Base-by-base conservation (phyloP, 2,329 filamentous ascomycete genomes). In the Corynespora cassiicola region DNA sequence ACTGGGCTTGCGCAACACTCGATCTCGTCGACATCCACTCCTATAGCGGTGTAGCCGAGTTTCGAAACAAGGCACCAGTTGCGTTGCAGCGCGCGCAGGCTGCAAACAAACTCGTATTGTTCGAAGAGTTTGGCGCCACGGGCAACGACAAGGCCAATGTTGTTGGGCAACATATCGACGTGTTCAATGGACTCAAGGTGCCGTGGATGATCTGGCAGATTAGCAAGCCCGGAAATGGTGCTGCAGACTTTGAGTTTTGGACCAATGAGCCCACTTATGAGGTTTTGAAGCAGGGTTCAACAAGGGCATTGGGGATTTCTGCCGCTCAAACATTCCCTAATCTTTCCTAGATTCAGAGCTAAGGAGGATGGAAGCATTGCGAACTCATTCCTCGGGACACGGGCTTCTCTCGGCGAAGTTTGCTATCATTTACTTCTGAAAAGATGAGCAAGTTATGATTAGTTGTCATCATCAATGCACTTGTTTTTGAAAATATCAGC, bases 241-340 rank as follows among this genome's bases (percentile, higher is more conserved):
- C 34, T 10, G 35, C 35, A 15, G 39, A 42, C 25, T 42, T 32
- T 33, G 39, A 42, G 29, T 42, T 42, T 18, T 42, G 39, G 39
- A 42, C 39, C 2, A 27, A 42, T 18, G 39, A 42, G 3, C 16
- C 14, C 1, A 39, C 35, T 1, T 42, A 20, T 21, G 39, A 18
- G 7, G 35, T 33, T 2, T 17, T 42, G 17, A 42, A 42, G 29
- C 18, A n/a, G 23, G 22, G n/a, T n/a, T n/a, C n/a, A n/a, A n/a
- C n/a, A n/a, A n/a, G n/a, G n/a, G n/a, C n/a, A n/a, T n/a, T n/a
- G n/a, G n/a, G n/a, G n/a, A n/a, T n/a, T n/a, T n/a, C n/a, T n/a
- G n/a, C n/a, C n/a, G n/a, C n/a, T n/a, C n/a, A n/a, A n/a, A n/a
- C n/a, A n/a, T n/a, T n/a, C n/a, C n/a, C n/a, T n/a, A n/a, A n/a